Conservation (phyloP, 2,329 filamentous ascomycete species). For the Xylariaceae sp. region DNA sequence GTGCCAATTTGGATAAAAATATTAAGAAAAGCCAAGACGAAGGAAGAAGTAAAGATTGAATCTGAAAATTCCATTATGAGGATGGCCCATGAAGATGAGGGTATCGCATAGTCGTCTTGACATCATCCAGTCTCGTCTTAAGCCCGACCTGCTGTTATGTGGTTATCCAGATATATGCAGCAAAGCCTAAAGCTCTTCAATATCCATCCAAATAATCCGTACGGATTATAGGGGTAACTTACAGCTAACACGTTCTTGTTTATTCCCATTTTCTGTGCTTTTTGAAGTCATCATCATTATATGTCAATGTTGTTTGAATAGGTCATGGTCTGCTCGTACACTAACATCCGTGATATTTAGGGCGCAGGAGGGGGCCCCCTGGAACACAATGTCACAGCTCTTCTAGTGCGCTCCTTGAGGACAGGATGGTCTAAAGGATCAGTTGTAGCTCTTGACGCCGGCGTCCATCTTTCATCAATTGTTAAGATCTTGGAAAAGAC, state of each 20-base stretch:
- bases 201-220: too few species aligned
- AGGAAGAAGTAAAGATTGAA: too few species aligned
- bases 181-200: background rate
- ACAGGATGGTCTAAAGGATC: constrained; percentile 78
- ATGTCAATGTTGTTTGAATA: background rate
- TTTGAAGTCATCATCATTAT: background rate
- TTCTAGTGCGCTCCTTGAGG: constrained; percentile 77
- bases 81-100: too few species aligned
- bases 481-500: constrained; percentile 66
- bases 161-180: background rate
- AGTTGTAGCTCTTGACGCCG: constrained; percentile 86
- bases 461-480: constrained; percentile 82
- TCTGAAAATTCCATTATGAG: too few species aligned
- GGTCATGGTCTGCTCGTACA: background rate
- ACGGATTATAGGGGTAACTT: too few species aligned
- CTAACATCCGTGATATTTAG: constrained; percentile 39
- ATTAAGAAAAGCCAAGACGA: too few species aligned
- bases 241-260: background rate
- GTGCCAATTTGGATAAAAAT: too few species aligned
- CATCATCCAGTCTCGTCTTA: too few species aligned
- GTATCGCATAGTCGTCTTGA: too few species aligned
- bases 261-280: background rate
- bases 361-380: constrained; percentile 84
- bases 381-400: constrained; percentile 84
- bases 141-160: too few species aligned